Base-by-base conservation (phyloP, 345 rosid species). In the Arabidopsis suecica region DNA sequence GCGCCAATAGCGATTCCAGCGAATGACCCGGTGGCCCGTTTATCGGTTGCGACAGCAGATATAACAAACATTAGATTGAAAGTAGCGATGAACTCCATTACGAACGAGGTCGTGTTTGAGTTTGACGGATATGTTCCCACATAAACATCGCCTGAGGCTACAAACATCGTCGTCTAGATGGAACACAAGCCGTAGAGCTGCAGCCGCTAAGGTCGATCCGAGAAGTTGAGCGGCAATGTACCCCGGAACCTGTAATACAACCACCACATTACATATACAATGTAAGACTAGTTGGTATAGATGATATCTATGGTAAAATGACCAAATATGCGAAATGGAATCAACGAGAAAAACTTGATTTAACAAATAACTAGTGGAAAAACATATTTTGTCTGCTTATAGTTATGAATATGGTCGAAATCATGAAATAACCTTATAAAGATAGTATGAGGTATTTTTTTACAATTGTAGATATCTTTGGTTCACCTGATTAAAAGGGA, bases 401-500 rank as follows among this genome's bases (percentile, higher is more conserved):
- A 28, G 4, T 28, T 28, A 1, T 1, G 3, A 28, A 28, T 28
- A 2, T 28, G 3, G 32, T 4, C 3, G 32, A 3, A 28, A 28
- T 28, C 32, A 28, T 28, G 3, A 28, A 28, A 28, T 28, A 28
- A 4, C 32, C 3, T 28, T 28, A 28, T 4, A 28, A 28, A 28
- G 32, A 6, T 7, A 33, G 48, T 59, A 18, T 59, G 45, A 3
- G 1, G 45, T 10, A 33, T 53, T 10, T 11, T 53, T 53, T 53
- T 53, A 2, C 7, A 13, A 44, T n/a, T 13, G 18, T 54, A 54
- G 60, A 25, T 50, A 3, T 30, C 7, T 14, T 9, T 38, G 32
- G 23, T 10, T 44, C 5, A 82, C 89, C 69, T 79, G 79, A 63
- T 13, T 37, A 75, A 79, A 73, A 2, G 87, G 84, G 44, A 85